Base-by-base conservation (phyloP, 345 rosid genomes). In the Brassica juncea region DNA sequence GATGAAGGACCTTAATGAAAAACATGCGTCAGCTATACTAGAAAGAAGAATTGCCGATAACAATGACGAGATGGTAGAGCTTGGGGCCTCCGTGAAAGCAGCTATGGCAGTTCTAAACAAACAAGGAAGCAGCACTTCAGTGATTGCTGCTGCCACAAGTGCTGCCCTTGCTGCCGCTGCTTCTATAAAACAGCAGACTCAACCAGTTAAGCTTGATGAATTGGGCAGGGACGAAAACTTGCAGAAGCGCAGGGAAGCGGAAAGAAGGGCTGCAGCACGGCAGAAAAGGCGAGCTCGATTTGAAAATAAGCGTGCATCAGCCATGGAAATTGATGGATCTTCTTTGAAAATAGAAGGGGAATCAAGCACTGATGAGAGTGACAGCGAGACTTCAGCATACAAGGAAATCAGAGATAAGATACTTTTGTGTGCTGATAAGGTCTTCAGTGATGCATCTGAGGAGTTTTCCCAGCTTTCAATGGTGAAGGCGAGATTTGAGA, bases 291-390 rank as follows among this genome's bases (percentile, higher is more conserved):
- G 86, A 83, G 83, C 88, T 75, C 87, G 54, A 25, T 92, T 85
- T 84, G 99, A 94, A 82, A 78, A 84, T 4, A 92, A 87, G 85
- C 86, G 89, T 77, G 74, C 87, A 52, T 88, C 89, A 68, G 87
- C 87, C 68, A 85, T 92, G 97, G 89, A 91, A 72, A 37, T 88
- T 28, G 94, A 92, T 30, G 67, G 76, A 77, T 73, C 90, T 44
- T 72, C 79, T 80, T 85, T 76, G 80, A 92, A 89, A 87, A 70
- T 90, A 79, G 99, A 94, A 86, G 99, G 98, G 74, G 99, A 94
- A 86, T 93, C 97, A 5, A 93, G 96, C 87, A 90, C 96, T 52
- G 99, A 95, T 84, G 98, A 94, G 86, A 94, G 99, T 69, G 97
- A 94, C 78, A 86, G 89, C 81, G 99, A 94, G 82, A 86, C 82